Conservation (phyloP, 1,139 yeast species). For the Kodamaea sp. region DNA sequence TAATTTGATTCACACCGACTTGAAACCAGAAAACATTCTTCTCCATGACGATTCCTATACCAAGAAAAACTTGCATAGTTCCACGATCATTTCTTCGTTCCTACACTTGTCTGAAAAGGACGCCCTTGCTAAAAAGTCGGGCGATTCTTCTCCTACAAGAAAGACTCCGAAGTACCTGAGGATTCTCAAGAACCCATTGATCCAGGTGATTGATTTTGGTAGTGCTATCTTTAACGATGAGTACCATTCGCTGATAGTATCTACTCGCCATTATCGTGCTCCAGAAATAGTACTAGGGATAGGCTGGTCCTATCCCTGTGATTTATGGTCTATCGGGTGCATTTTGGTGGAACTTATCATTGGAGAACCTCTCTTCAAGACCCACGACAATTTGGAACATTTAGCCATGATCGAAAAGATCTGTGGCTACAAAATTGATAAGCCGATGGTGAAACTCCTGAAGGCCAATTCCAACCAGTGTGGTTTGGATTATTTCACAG, state of each 20-base stretch:
- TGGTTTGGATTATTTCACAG: constrained; percentile 43
- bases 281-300: constrained; percentile 93
- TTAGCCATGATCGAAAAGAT: constrained; percentile 92
- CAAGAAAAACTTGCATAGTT: constrained; percentile 35
- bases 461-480: constrained; percentile 44
- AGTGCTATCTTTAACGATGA: constrained; percentile 93
- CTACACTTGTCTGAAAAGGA: constrained; percentile 23
- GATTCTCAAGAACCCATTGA: constrained; percentile 74
- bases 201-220: constrained; percentile 94
- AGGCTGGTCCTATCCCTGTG: constrained; percentile 94
- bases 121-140: constrained; percentile 1
- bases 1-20: constrained; percentile 89
- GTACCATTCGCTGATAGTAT: constrained; percentile 87
- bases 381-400: constrained; percentile 93
- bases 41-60: constrained; percentile 59
- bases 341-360: constrained; percentile 87
- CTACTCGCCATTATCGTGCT: constrained; percentile 95
- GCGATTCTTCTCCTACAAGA: constrained; percentile 3
- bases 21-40: constrained; percentile 91
- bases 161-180: constrained; percentile 44
- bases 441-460: constrained; percentile 36
- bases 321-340: constrained; percentile 96
- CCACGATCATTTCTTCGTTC: constrained; percentile 37
- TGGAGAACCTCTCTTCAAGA: constrained; percentile 94
- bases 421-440: constrained; percentile 46